Evolutionary conservation across 306 rosid species (phyloP), one percentile per base, ranked within the genome.

Genomic region (Crotalaria pallida): DNA sequence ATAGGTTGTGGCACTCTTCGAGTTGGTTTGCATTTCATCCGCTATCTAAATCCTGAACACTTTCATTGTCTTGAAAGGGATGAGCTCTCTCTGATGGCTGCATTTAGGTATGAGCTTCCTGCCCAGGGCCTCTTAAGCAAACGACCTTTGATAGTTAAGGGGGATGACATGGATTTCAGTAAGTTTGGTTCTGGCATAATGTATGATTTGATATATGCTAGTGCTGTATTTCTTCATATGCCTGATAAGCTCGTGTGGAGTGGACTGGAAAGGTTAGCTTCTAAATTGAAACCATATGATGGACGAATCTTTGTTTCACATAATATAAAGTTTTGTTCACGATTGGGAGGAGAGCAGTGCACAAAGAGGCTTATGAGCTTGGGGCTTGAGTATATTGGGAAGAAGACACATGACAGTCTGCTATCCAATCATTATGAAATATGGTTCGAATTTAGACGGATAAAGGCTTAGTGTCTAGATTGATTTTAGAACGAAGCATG

Each of bases 1-100:
- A 89, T 92, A 61, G 98, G 98, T 10, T 92, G 98, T 66, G 96
- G 98, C 68, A 92, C 98, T 10, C 98, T 92, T 61, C 86, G 96
- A 60, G 98, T 92, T 21, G 96, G 96, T 41, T 79, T 83, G 83
- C 98, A 92, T 86, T 92, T 92, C 78, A 86, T 92, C 49, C 89
- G 88, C 17, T 86, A 88, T 70, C 78, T 92, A 26, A 84, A 82
- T 43, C 85, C 96, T 2, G 92, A 68, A 76, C 92, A 82, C 77
- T 89, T 67, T 47, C 81, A 89, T 60, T 92, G 98, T 77, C 92
- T 92, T 10, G 98, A 92, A 80, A 86, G 92, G 67, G 98, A 92
- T 5, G 98, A 92, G 80, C 91, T 92, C 66, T 89, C 96, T 29
- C 58, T 92, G 58, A 92, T 92, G 96, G 96, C 92, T 5, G 95